Conservation (phyloP, 352 stramenopile genomes). For the Phytophthora syringae region DNA sequence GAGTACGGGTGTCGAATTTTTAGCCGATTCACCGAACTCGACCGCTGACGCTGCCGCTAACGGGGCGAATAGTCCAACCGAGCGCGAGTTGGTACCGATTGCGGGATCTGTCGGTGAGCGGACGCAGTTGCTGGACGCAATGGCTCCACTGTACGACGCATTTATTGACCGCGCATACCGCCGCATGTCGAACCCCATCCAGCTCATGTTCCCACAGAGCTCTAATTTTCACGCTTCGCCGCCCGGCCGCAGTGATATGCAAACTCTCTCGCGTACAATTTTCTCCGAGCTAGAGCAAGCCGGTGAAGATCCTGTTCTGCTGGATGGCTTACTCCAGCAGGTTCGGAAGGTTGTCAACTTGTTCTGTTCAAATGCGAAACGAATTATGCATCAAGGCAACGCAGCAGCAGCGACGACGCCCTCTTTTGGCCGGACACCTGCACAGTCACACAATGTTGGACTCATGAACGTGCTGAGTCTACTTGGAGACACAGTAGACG, state of each 20-base stretch:
- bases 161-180: slow-evolving; percentile 74
- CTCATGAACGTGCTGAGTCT: slow-evolving; percentile 75
- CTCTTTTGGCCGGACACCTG: slow-evolving; percentile 60
- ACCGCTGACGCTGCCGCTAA: slow-evolving; percentile 1
- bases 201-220: slow-evolving; percentile 90
- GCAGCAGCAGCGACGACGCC: slow-evolving; percentile 51
- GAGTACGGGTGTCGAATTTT: slow-evolving; percentile 32
- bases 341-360: slow-evolving; percentile 67
- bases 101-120: slow-evolving; percentile 47
- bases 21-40: slow-evolving; percentile 16
- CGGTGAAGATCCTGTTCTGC: slow-evolving; percentile 60
- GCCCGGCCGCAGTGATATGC: slow-evolving; percentile 83
- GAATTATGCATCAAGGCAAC: slow-evolving; percentile 77
- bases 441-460: slow-evolving; percentile 82
- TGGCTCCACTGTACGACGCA: slow-evolving; percentile 67
- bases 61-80: neutral
- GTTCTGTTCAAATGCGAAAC: slow-evolving; percentile 75
- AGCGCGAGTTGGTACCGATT: slow-evolving; percentile 40
- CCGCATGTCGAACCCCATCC: slow-evolving; percentile 75
- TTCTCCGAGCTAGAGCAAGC: slow-evolving; percentile 73
- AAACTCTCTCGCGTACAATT: slow-evolving; percentile 79
- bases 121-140: slow-evolving; percentile 76
- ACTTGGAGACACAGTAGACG: slow-evolving; percentile 66
- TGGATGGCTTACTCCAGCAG: slow-evolving; percentile 66
- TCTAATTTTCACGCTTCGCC: slow-evolving; percentile 84